phyloP scores from a whole-genome alignment of 306 rosid species.

The Lathyrus aphaca region DNA sequence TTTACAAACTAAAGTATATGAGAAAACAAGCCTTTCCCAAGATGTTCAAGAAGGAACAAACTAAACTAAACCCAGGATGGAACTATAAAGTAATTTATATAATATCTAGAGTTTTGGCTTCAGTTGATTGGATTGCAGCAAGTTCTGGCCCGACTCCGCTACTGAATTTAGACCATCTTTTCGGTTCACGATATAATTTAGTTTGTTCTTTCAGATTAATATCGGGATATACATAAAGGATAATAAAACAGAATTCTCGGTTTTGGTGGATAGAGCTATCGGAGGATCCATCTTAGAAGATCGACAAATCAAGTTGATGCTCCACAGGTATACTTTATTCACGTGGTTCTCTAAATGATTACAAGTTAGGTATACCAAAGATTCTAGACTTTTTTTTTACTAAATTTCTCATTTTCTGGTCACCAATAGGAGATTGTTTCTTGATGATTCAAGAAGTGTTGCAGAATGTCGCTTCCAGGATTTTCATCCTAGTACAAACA shows the following conservation, averaged over 20 bases:
- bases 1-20: too few species aligned
- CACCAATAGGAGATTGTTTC: slow-evolving; percentile 76
- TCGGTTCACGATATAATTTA: slow-evolving; percentile 22
- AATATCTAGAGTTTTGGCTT: too few species aligned
- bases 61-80: too few species aligned
- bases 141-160: too few species aligned
- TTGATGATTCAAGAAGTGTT: slow-evolving; percentile 95
- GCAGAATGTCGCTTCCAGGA: too few species aligned
- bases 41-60: too few species aligned
- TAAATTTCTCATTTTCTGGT: slow-evolving; percentile 25
- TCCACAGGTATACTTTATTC: slow-evolving; percentile 63
- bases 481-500: too few species aligned
- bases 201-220: slow-evolving; percentile 60
- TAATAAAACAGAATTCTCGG: slow-evolving; percentile 62
- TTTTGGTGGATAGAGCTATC: slow-evolving; percentile 77
- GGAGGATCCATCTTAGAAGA: slow-evolving; percentile 90
- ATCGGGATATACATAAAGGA: slow-evolving; percentile 72
- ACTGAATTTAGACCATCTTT: slow-evolving; percentile 6
- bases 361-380: slow-evolving; percentile 3
- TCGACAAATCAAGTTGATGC: slow-evolving; percentile 81
- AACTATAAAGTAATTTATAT: too few species aligned
- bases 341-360: slow-evolving; percentile 28
- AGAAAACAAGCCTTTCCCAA: too few species aligned
- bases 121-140: too few species aligned
- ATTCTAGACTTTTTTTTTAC: slow-evolving; percentile 6